Base-by-base conservation (phyloP, 2,329 filamentous ascomycete species). In the Diaporthe batatas region DNA sequence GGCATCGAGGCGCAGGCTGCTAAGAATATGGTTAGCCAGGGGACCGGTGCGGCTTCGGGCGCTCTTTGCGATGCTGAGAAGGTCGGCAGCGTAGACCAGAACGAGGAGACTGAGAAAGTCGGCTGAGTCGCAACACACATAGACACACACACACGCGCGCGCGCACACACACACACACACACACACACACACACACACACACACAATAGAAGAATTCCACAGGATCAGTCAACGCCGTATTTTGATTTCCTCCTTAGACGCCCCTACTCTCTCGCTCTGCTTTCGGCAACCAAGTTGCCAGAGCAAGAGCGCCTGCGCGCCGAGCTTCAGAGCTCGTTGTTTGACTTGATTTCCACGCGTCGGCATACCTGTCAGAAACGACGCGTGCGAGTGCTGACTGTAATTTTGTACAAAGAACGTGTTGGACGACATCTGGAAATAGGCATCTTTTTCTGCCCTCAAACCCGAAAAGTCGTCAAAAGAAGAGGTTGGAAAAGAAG, bases 31-130 rank as follows among this genome's bases (percentile, higher is more conserved):
- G 67, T 71, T 32, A 65, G 51, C 23, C 29, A 51, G 25, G n/a
- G 12, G 32, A 49, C 47, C n/a, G 42, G 69, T 51, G 70, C 54
- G 67, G 67, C 71, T 71, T 44, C 71, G 34, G 64, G 16, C 47
- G 55, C 76, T 69, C 76, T 75, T 73, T 80, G 83, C 71, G 79
- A 84, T 74, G 83, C 88, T 77, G 79, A 81, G 58, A 86, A 79
- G 77, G 81, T 83, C 67, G 82, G 81, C 73, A 89, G 85, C 78
- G 85, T 87, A 73, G 86, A 89, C 76, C 88, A 90, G 80, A 86
- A 90, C 80, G 90, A 91, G 78, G 89, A 91, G 82, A 86, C 86
- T 34, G 87, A 90, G 79, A 87, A 85, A 78, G 53, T 57, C 72
- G 23, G 21, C 47, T 51, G 32, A 68, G 44, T 12, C 11, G 42